Percentiles rank a stretch among this genome's conserved stretches.
Evolutionary conservation across 257 asterid species (phyloP).

Genomic region (Verbena officinalis): DNA sequence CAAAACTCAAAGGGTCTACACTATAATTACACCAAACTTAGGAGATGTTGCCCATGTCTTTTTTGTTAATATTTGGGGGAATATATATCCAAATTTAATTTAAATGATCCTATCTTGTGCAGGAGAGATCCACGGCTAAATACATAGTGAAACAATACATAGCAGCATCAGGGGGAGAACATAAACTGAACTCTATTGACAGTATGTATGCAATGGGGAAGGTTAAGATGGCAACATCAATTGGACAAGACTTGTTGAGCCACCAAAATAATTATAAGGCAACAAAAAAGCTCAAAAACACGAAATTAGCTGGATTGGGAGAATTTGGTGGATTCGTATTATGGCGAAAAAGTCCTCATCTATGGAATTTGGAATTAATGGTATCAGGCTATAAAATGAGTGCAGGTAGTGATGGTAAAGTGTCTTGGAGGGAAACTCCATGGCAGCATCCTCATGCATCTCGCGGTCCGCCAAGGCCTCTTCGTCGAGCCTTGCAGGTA

Average conservation of each 20-base stretch:
- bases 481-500: slow-evolving; percentile 90
- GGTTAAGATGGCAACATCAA: slow-evolving; percentile 40
- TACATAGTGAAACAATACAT: slow-evolving; percentile 71
- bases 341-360: slow-evolving; percentile 86
- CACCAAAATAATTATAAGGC: slow-evolving; percentile 34
- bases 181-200: slow-evolving; percentile 29
- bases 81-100: too few species aligned
- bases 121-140: slow-evolving; percentile 69
- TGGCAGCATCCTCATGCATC: slow-evolving; percentile 93
- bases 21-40: too few species aligned
- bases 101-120: slow-evolving; percentile 5
- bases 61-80: too few species aligned
- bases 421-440: slow-evolving; percentile 94
- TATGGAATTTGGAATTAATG: slow-evolving; percentile 88
- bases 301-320: slow-evolving; percentile 48
- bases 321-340: slow-evolving; percentile 91
- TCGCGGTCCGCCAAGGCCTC: slow-evolving; percentile 95
- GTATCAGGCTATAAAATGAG: slow-evolving; percentile 79
- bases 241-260: slow-evolving; percentile 16
- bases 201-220: slow-evolving; percentile 41
- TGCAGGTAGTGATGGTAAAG: slow-evolving; percentile 93
- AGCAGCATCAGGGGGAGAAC: slow-evolving; percentile 49
- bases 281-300: slow-evolving; percentile 46
- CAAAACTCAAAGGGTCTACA: too few species aligned
- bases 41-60: too few species aligned